phyloP scores from a whole-genome alignment of 352 stramenopile genomes.

The Pythium volutum region DNA sequence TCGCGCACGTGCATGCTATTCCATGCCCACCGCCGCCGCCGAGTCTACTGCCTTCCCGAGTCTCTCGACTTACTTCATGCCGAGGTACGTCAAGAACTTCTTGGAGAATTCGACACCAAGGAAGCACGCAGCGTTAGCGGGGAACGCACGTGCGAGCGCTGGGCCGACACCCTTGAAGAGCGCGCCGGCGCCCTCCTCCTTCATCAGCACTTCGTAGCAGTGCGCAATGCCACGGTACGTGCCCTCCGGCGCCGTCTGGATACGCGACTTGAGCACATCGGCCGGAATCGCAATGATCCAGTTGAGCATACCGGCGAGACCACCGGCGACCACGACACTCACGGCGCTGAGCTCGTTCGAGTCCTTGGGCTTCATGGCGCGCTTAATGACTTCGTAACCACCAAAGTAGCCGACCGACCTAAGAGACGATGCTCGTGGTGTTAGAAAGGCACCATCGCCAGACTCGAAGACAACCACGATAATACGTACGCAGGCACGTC shows the following conservation, averaged over 20 bases:
- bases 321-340: slow-evolving; percentile 92
- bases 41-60: background rate
- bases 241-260: slow-evolving; percentile 94
- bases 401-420: slow-evolving; percentile 95
- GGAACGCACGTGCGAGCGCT: slow-evolving; percentile 94
- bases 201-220: slow-evolving; percentile 92
- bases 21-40: background rate
- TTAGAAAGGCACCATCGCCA: background rate
- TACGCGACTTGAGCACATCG: slow-evolving; percentile 96
- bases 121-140: slow-evolving; percentile 96
- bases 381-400: slow-evolving; percentile 92
- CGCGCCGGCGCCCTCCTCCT: slow-evolving; percentile 89
- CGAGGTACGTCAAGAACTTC: slow-evolving; percentile 73
- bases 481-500: slow-evolving; percentile 87
- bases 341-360: slow-evolving; percentile 84
- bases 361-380: slow-evolving; percentile 71
- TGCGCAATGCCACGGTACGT: slow-evolving; percentile 92
- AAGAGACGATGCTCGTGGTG: background rate
- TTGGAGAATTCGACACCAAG: slow-evolving; percentile 86
- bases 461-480: background rate
- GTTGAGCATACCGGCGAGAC: slow-evolving; percentile 93
- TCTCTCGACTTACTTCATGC: slow-evolving; percentile 55
- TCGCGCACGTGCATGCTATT: too few relatives aligned
- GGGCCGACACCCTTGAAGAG: slow-evolving; percentile 95
- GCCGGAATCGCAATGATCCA: slow-evolving; percentile 94